Conservation (phyloP, 768 basidiomycete genomes). For the Tremella mesenterica region DNA sequence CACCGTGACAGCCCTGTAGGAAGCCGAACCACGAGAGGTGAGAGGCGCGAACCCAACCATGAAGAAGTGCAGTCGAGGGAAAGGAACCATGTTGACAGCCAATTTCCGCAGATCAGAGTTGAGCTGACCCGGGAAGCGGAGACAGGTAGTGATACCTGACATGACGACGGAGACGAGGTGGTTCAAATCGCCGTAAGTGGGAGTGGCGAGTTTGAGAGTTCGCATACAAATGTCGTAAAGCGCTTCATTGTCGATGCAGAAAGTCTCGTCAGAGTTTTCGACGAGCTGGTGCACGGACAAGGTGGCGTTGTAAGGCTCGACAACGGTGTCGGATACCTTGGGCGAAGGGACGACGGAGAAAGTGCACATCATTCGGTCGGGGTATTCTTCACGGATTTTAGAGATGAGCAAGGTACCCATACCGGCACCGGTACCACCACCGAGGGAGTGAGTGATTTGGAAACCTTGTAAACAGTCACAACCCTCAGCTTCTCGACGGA, state of each 20-base stretch:
- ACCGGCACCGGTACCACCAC: constrained; percentile 98
- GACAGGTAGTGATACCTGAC: constrained; percentile 96
- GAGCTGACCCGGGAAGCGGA: constrained; percentile 99
- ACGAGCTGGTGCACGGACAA: constrained; percentile 97
- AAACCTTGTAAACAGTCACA: constrained; percentile 98
- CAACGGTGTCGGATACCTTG: constrained; percentile 94
- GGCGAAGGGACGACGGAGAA: constrained; percentile 97
- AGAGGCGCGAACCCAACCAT: constrained; percentile 92
- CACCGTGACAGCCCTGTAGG: constrained; percentile 93
- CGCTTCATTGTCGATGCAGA: constrained; percentile 99
- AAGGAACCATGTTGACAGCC: constrained; percentile 90
- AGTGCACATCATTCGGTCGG: constrained; percentile 99
- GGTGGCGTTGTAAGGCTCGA: constrained; percentile 99
- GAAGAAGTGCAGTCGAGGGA: constrained; percentile 95
- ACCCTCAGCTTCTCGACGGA: constrained; percentile 96
- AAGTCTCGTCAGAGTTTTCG: constrained; percentile 98
- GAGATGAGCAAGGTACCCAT: constrained; percentile 99
- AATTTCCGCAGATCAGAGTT: constrained; percentile 98
- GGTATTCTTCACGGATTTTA: constrained; percentile 98
- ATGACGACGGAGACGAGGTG: constrained; percentile 96
- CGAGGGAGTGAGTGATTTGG: constrained; percentile 97
- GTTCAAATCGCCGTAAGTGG: constrained; percentile 96
- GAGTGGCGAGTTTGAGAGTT: constrained; percentile 89
- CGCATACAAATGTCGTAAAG: constrained; percentile 99
- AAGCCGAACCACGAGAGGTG: constrained; percentile 62